Conservation (phyloP, 306 rosid genomes). For the Cucurbita pepo region DNA sequence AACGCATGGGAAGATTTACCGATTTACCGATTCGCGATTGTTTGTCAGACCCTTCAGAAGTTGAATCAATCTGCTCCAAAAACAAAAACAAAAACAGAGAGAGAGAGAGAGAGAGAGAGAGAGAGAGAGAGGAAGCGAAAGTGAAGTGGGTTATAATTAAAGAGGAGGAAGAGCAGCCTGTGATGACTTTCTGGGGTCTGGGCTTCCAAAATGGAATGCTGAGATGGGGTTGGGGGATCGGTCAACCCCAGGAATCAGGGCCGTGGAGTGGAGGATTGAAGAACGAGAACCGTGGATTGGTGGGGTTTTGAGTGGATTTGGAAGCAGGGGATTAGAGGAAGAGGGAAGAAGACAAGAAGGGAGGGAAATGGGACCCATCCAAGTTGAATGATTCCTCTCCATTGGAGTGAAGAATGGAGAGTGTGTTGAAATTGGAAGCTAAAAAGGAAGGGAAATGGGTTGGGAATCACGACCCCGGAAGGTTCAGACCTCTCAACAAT, state of each 20-base stretch:
- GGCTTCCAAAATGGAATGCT: background rate
- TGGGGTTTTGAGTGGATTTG: background rate
- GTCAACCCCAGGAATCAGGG: constrained; percentile 6
- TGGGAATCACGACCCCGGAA: too few species aligned
- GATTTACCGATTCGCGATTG: background rate
- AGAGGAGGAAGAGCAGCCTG: constrained; percentile 14
- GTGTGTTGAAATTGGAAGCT: too few species aligned
- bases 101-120: background rate
- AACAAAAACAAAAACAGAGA: background rate
- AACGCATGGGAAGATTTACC: background rate
- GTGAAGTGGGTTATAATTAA: constrained; percentile 10
- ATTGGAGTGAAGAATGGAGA: background rate
- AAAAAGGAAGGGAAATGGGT: too few species aligned
- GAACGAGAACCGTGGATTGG: background rate
- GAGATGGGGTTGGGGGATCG: background rate
- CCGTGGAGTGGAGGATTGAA: background rate
- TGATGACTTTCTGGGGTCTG: background rate
- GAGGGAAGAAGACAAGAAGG: background rate
- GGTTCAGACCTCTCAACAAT: too few species aligned
- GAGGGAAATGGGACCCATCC: background rate
- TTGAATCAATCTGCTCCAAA: constrained; percentile 8
- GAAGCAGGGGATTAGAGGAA: background rate
- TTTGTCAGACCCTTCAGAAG: background rate
- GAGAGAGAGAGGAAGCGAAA: background rate
- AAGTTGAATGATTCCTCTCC: constrained; percentile 4